Evolutionary conservation across 768 basidiomycete species (phyloP), one percentile per base, ranked within the genome.

Genomic region (Hemileccinum rubropunctum): DNA sequence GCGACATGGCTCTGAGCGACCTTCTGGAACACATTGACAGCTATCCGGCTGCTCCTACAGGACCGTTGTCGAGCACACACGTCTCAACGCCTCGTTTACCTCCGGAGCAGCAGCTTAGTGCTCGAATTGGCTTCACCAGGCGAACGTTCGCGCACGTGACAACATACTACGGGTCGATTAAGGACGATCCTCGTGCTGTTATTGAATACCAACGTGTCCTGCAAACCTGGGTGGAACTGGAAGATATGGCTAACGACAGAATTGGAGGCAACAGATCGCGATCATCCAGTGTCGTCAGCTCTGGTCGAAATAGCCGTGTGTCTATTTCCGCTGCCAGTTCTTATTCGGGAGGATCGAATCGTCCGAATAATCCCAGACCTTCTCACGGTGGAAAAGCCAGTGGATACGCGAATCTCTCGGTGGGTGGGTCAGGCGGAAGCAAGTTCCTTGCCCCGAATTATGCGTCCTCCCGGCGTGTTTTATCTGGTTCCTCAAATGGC

Each of bases 1-100:
- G 88, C 57, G 91, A 95, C 62, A 71, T 74, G n/a, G 80, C 83
- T 18, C 73, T 93, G 38, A 94, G 91, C 58, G 89, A 93, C 64
- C 73, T 94, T 5, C 71, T 95, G 40, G 88, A 92, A 59, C 88
- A 92, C 59, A 76, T 92, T 47, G 91, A 95, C 63, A 90, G 86
- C 58, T 92, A 83, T 61, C 91, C 91, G 9, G 76, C 80, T 3
- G 64, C 73, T 28, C 84, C 84, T 5, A 63, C 72, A 23, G 74
- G 77, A 5, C 67, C 76, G 3, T 62, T 84, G 28, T 73, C 80
- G 4, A 82, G 82, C 20, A 67, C 73, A 14, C 81, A 81, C 54
- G 52, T 69, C 50, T 71, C 73, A 30, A 65, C 71, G 12, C 53
- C 63, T 7, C 63, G 69, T 20, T 56, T 76, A 4, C 68, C 80